phyloP scores from a whole-genome alignment of 2,329 filamentous ascomycete species.

The Pseudonectria buxi region DNA sequence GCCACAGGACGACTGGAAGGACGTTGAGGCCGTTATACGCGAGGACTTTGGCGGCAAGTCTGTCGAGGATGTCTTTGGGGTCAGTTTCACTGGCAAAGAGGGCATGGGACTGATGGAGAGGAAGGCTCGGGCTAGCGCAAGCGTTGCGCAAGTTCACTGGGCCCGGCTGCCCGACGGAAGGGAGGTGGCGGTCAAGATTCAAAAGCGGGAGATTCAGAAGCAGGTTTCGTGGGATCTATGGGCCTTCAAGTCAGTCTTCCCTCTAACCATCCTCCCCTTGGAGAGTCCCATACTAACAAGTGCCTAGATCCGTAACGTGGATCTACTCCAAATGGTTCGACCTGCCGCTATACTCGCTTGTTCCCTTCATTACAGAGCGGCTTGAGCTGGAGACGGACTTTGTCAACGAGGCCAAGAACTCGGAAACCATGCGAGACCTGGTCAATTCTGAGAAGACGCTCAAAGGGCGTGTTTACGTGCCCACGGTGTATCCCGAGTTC shows the following conservation, averaged over 20 bases:
- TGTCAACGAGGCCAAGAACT: conserved; percentile 82
- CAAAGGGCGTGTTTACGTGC: conserved; percentile 78
- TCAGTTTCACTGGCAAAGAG: conserved; percentile 70
- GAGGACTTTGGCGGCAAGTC: conserved; percentile 77
- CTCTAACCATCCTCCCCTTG: background rate
- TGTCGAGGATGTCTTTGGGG: conserved; percentile 85
- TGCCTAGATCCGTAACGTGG: conserved; percentile 62
- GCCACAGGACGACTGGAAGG: conserved; percentile 82
- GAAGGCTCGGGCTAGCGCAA: conserved; percentile 66
- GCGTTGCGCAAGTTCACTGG: conserved; percentile 96
- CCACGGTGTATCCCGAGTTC: conserved; percentile 74
- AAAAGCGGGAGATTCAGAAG: conserved; percentile 87
- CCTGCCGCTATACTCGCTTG: conserved; percentile 82
- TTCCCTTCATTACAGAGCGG: conserved; percentile 91
- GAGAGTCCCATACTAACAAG: conserved; percentile 7
- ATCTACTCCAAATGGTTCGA: conserved; percentile 86
- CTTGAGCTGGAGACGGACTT: conserved; percentile 93
- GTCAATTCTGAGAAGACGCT: conserved; percentile 71
- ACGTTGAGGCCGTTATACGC: conserved; percentile 75
- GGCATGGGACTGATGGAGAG: conserved; percentile 58
- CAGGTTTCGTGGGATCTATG: conserved; percentile 94
- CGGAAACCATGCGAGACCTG: conserved; percentile 72
- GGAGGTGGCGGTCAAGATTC: conserved; percentile 92
- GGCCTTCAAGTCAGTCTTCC: conserved; percentile 70
- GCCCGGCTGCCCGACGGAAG: conserved; percentile 76